Evolutionary conservation across 495 filamentous ascomycete species (phyloP), one percentile per base, ranked within the genome.

Genomic region (Penicillium atrosanguineum): DNA sequence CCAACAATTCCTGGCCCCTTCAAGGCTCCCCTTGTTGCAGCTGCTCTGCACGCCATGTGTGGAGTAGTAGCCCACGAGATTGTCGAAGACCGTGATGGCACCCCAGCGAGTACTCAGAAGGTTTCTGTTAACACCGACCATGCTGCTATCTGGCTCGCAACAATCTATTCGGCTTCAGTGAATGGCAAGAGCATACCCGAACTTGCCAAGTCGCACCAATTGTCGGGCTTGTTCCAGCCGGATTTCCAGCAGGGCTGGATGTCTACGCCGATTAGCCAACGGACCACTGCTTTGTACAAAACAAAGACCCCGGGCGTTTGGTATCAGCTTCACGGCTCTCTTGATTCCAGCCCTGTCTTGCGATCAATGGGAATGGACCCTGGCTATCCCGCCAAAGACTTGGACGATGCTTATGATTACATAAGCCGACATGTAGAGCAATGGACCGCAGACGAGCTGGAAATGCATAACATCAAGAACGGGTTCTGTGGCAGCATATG

Each of bases 401-500:
- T 51, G 8, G 16, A 19, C 4, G 60, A 61, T 19, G 52, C 44
- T 3, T 64, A 66, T 48, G 52, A 62, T 3, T 64, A 65, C 46
- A 67, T 71, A 6, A 50, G 52, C 5, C 20, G 57, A 7, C 64
- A 68, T 50, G 48, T 71, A 6, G 40, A 42, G 8, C 48, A 60
- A 12, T 71, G 60, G 60, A 67, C 55, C 19, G 20, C 69, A 0
- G 67, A 71, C 52, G 69, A 71, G 40, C 59, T 71, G 15, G 69
- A 71, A 46, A 68, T 69, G 67, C 62, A 60, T 18, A 71, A 64
- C 29, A 26, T 68, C 15, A 55, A 54, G 4, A 48, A 69, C 48
- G 67, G 68, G 4, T 39, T 69, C 15, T 68, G 64, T 43, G 69
- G 64, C 12, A 71, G 66, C 18, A 72, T 72, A 18, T 70, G 69